Conservation (phyloP, 768 basidiomycete genomes). For the Lentinula aciculospora region DNA sequence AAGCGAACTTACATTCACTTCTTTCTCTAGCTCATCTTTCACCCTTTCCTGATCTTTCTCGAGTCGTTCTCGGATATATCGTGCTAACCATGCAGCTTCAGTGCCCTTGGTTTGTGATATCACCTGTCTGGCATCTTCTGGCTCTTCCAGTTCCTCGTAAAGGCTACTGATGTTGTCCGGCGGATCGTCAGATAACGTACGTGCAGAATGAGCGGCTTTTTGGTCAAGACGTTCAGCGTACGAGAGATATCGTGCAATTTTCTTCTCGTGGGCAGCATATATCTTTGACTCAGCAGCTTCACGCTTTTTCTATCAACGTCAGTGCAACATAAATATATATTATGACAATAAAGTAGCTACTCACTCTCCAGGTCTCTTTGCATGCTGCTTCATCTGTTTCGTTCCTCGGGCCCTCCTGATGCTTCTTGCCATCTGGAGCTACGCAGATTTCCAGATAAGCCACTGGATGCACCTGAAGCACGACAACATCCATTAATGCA, state of each 20-base stretch:
- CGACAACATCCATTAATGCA: conserved; percentile 64
- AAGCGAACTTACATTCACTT: conserved; percentile 54
- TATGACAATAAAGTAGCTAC: background rate
- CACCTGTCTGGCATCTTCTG: conserved; percentile 34
- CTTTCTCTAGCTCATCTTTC: conserved; percentile 60
- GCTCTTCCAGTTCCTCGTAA: conserved; percentile 63
- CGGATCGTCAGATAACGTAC: conserved; percentile 30
- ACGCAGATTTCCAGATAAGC: conserved; percentile 72
- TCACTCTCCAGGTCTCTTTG: conserved; percentile 70
- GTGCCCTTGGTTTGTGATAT: conserved; percentile 32
- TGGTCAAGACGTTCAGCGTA: conserved; percentile 62
- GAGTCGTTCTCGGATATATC: conserved; percentile 41
- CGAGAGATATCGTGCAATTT: conserved; percentile 44
- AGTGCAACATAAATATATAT: background rate
- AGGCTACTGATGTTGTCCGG: conserved; percentile 49
- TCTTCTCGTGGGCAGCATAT: conserved; percentile 51
- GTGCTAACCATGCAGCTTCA: conserved; percentile 63
- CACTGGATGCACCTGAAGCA: conserved; percentile 73
- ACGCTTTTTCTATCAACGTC: conserved; percentile 42
- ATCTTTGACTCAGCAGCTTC: conserved; percentile 56
- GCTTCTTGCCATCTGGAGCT: conserved; percentile 41
- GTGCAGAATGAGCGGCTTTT: conserved; percentile 38
- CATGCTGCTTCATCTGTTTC: conserved; percentile 61
- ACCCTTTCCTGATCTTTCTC: conserved; percentile 44
- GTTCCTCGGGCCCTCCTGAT: conserved; percentile 56